A percentile compares a stretch with the other conserved stretches of the same genome.
phyloP scores from a whole-genome alignment of 768 basidiomycete genomes.

The Boletus bicolor region DNA sequence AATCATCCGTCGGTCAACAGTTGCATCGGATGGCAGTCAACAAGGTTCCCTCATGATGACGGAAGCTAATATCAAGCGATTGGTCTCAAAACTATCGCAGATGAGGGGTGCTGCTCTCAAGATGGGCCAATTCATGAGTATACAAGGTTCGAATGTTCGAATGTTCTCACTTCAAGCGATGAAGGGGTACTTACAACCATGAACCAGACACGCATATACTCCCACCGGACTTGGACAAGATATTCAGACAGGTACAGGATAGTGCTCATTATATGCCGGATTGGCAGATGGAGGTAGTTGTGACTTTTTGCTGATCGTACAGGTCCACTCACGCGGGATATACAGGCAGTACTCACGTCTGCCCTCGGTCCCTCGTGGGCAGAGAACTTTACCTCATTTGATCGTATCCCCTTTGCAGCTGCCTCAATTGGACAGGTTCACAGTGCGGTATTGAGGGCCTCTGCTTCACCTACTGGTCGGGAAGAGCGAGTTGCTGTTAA shows the following conservation, averaged over 20 bases:
- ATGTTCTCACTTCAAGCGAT: not conserved
- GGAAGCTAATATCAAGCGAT: slow-evolving; percentile 83
- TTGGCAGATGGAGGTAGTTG: slow-evolving; percentile 89
- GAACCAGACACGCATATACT: slow-evolving; percentile 79
- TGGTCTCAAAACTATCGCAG: slow-evolving; percentile 88
- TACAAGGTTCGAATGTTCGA: slow-evolving; percentile 67
- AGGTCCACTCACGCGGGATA: not conserved
- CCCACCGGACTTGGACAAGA: slow-evolving; percentile 81
- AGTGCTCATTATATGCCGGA: slow-evolving; percentile 98
- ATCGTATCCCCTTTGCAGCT: slow-evolving; percentile 86
- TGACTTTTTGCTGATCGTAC: not conserved
- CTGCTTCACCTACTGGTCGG: slow-evolving; percentile 50
- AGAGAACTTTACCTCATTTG: slow-evolving; percentile 67
- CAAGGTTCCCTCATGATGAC: slow-evolving; percentile 73
- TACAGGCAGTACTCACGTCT: slow-evolving; percentile 64
- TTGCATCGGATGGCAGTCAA: slow-evolving; percentile 31
- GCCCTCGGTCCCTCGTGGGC: slow-evolving; percentile 78
- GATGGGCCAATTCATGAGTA: slow-evolving; percentile 95
- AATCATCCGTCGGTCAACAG: slow-evolving; percentile 65
- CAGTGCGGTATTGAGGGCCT: slow-evolving; percentile 55
- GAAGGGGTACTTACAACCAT: not conserved
- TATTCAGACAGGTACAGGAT: slow-evolving; percentile 90
- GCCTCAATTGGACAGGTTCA: slow-evolving; percentile 99
- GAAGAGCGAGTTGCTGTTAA: slow-evolving; percentile 74
- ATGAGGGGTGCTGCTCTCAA: slow-evolving; percentile 98